These are phyloP conservation scores for Protomyces inundatus DNA, from an alignment of 1,139 yeast genomes.

Conservation along the genomic window DNA sequence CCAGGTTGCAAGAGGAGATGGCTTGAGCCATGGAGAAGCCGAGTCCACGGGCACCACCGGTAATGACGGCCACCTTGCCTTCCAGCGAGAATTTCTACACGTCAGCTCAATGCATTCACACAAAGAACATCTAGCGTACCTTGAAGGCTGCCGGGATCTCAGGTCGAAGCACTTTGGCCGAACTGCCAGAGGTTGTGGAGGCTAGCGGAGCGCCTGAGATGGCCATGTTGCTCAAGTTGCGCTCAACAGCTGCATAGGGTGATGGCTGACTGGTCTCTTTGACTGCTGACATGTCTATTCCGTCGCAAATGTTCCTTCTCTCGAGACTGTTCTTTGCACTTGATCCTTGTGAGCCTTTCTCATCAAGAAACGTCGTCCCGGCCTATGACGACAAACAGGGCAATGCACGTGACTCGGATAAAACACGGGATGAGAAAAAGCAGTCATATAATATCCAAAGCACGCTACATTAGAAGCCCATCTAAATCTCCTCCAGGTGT, in stretches of 20 bases:
- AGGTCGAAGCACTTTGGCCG: not conserved
- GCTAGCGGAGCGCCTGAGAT: not conserved
- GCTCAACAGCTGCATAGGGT: not conserved
- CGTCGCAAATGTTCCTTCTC: not conserved
- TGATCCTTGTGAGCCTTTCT: not conserved
- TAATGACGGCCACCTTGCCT: conserved; percentile 79
- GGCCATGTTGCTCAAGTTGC: conserved; percentile 11
- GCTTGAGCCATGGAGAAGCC: conserved; percentile 83
- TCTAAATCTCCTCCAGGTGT: not conserved
- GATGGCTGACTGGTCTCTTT: not conserved
- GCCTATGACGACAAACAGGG: not conserved
- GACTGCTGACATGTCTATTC: not conserved
- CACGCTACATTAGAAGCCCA: not conserved
- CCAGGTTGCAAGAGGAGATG: conserved; percentile 76
- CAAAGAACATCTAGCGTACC: not conserved
- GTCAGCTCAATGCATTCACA: not conserved
- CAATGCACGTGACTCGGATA: not conserved
- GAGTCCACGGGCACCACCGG: conserved; percentile 87
- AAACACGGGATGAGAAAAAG: not conserved
- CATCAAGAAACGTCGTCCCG: not conserved
- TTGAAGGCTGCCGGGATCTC: conserved; percentile 23
- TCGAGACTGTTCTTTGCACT: not conserved
- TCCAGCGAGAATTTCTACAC: conserved; percentile 46
- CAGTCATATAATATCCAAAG: not conserved
- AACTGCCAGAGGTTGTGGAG: not conserved